Base-by-base conservation (phyloP, 352 stramenopile species). In the Phytophthora macrochlamydospora region DNA sequence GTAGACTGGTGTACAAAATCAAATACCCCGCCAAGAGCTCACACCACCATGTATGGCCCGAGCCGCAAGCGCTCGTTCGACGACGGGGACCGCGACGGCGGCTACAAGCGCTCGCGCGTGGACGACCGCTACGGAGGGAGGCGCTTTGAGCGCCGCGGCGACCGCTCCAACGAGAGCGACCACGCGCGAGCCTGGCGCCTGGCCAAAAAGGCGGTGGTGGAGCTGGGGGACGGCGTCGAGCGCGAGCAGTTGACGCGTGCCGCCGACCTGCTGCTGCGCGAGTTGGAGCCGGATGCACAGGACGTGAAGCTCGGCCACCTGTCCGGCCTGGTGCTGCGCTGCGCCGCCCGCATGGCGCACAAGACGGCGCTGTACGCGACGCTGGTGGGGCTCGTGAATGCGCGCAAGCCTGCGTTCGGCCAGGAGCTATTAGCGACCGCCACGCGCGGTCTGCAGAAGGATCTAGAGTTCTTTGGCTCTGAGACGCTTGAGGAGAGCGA, bases 301-400 rank as follows among this genome's bases (percentile, higher is more conserved):
- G 70, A 74, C 28, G 72, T 89, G 51, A 92, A 91, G 59, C 67
- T 83, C 12, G 71, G 70, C 31, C 79, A 90, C 48, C 61, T 93
- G n/a, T 62, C 73, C 3, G 67, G 73, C 43, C 69, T 93, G 6
- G 64, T 90, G 44, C 70, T 92, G 62, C 85, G 81, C 24, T 78
- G 74, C 3, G 83, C 70, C 0, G 62, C 75, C 11, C 81, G 79
- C 4, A 53, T 92, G 64, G 74, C 79, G 28, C 80, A 88, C 69
- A 94, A 94, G 74, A 93, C 84, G 18, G 68, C 78, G 57, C 69
- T 90, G 35, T 91, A 91, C 52, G 84, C 84, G 2, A 79, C 88
- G 46, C 65, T 94, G 28, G 76, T 79, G 3, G 85, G 76, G 3
- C 78, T 91, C n/a, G 76, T 93, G 56, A 90, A 90, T 62, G 84